Evolutionary conservation across 805 yeast species (phyloP).

Genomic region (Candida pseudoglaebosa): DNA sequence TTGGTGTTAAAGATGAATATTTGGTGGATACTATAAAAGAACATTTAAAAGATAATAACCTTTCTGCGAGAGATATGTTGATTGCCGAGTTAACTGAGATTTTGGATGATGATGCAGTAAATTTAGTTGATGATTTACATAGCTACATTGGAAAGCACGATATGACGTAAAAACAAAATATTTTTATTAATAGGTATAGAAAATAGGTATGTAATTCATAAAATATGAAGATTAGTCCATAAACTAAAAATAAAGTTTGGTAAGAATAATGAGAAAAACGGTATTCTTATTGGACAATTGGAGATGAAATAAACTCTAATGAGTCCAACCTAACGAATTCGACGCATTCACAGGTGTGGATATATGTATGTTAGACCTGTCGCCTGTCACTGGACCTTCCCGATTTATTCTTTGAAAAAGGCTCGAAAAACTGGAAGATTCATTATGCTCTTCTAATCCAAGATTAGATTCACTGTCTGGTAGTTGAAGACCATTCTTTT

Average conservation of each 20-base stretch:
- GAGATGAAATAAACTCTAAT: constrained; percentile 4
- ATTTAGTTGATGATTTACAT: constrained; percentile 41
- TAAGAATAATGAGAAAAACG: no score
- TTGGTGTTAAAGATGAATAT: constrained; percentile 53
- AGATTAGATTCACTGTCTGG: constrained; percentile 39
- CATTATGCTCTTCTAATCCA: constrained; percentile 17
- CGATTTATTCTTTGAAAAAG: constrained; percentile 23
- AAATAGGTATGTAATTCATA: no score
- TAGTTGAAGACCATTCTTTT: constrained; percentile 34
- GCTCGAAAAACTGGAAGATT: constrained; percentile 22
- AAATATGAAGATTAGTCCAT: no score
- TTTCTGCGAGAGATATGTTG: constrained; percentile 31
- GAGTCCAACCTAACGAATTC: constrained; percentile 68
- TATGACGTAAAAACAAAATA: background rate
- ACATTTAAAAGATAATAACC: constrained; percentile 28
- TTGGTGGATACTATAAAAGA: constrained; percentile 41
- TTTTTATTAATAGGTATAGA: no score
- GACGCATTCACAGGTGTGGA: constrained; percentile 68
- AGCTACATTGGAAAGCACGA: constrained; percentile 11
- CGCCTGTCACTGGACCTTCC: constrained; percentile 9
- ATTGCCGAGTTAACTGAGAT: constrained; percentile 47
- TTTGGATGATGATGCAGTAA: constrained; percentile 45
- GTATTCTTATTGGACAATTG: no score
- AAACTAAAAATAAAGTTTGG: no score
- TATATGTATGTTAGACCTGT: constrained; percentile 37